Evolutionary conservation across 2,329 filamentous ascomycete genomes (phyloP), one percentile per base, ranked within the genome.

Genomic region (Gyromitra esculenta): DNA sequence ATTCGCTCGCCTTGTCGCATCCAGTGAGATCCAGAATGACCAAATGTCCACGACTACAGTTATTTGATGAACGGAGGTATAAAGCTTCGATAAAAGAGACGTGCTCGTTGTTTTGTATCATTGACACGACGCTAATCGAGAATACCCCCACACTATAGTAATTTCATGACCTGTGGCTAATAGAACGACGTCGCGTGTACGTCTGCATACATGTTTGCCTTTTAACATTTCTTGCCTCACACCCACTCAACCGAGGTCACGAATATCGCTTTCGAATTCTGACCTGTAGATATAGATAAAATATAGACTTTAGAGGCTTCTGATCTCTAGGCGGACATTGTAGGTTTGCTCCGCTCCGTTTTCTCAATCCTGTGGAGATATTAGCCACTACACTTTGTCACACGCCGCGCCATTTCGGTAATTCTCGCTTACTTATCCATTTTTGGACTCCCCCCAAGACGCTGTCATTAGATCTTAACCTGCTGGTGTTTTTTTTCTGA

Each of bases 191-290:
- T 21, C 8, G 25, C 1, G 54, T 59, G 50, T 50, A 52, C 50
- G 50, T 75, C 41, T 59, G 21, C 50, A 68, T 35, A 59, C 52
- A 66, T 52, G 52, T 59, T 75, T 75, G 48, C 21, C 50, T 18
- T 37, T 48, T 60, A 37, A 25, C 62, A 67, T 62, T n/a, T 43
- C 21, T 43, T 57, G 21, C 60, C 18, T 48, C 21, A 39, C 21
- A 60, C 18, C 66, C 35, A 50, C 41, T 59, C 48, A 52, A 39
- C 48, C 18, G 45, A 74, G 64, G 45, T 48, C 56, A 69, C 50
- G 15, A 60, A 64, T 63, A 57, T 18, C 25, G 25, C 25, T 31
- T 31, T 31, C 13, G 7, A 37, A 7, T 59, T 9, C 15, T 57
- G 0, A 11, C 39, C 39, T 65, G 39, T 66, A 50, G 31, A 39